Evolutionary conservation across 2,329 filamentous ascomycete genomes (phyloP), one percentile per base, ranked within the genome.

Genomic region (Fusarium setosum): DNA sequence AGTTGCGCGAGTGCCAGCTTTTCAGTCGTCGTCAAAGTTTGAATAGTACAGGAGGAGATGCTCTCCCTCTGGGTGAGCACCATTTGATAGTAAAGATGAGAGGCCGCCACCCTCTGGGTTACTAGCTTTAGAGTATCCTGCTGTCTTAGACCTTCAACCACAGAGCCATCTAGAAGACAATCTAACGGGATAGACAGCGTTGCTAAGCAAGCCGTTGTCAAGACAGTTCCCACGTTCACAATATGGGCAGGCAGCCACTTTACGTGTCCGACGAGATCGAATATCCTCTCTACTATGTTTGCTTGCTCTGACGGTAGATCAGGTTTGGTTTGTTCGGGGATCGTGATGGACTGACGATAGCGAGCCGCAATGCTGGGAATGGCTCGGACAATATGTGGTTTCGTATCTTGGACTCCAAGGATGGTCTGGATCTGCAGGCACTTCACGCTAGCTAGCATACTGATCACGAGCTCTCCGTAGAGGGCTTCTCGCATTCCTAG

Each of bases 341-440:
- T 47, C 6, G 42, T 47, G 42, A 47, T 47, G n/a, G 42, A 47
- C 18, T 47, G 42, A 24, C 42, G 42, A 24, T 47, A 47, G 13
- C 42, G 42, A n/a, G 42, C 42, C 11, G 42, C 26, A 6, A 47
- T 47, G 13, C 24, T 47, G 18, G 42, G 42, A 11, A 47, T 47
- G 12, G 26, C 42, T 12, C 42, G 24, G 13, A n/a, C 26, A 32
- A 47, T 32, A n/a, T 13, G 26, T 8, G 26, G 24, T 29, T 11
- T 15, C 26, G 12, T 35, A 13, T 31, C n/a, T 17, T 24, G 11
- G n/a, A 6, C 23, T 17, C 21, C 17, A 20, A 44, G 17, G 13
- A 44, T 13, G 41, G n/a, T 17, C 13, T 12, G 6, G 11, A 44
- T 44, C n/a, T 44, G 41, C 11, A 26, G 41, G 13, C 41, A 44